Evolutionary conservation across 257 asterid species (phyloP).

Genomic region (Cynanchum wilfordii): DNA sequence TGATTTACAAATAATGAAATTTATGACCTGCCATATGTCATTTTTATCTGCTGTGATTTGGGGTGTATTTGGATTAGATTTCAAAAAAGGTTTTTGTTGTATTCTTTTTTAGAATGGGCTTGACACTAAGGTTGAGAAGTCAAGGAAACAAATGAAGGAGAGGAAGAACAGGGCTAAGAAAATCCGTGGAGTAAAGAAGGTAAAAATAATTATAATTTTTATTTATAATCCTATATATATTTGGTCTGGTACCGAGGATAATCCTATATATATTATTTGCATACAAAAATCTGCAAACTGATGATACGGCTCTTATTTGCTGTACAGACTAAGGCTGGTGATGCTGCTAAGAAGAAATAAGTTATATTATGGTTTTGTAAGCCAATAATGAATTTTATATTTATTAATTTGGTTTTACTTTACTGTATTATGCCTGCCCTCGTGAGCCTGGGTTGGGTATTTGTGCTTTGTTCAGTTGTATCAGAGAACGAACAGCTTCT

Average conservation of each 20-base stretch:
- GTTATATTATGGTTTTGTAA: background rate
- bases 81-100: background rate
- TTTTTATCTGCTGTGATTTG: background rate
- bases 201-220: constrained; percentile 7
- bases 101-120: constrained; percentile 61
- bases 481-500: background rate
- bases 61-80: too few relatives aligned
- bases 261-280: too few relatives aligned
- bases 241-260: too few relatives aligned
- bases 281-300: background rate
- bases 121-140: constrained; percentile 83
- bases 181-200: constrained; percentile 95
- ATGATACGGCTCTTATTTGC: background rate
- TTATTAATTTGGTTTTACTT: background rate
- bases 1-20: too few relatives aligned
- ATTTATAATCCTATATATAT: too few relatives aligned
- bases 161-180: constrained; percentile 85
- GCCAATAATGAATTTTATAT: background rate
- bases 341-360: constrained; percentile 82
- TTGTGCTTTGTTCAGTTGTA: background rate
- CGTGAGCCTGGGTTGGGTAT: background rate
- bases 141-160: constrained; percentile 88
- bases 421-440: too few relatives aligned
- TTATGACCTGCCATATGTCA: background rate
- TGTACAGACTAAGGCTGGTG: constrained; percentile 79